phyloP scores from a whole-genome alignment of 306 rosid genomes.

The Argentina anserina region DNA sequence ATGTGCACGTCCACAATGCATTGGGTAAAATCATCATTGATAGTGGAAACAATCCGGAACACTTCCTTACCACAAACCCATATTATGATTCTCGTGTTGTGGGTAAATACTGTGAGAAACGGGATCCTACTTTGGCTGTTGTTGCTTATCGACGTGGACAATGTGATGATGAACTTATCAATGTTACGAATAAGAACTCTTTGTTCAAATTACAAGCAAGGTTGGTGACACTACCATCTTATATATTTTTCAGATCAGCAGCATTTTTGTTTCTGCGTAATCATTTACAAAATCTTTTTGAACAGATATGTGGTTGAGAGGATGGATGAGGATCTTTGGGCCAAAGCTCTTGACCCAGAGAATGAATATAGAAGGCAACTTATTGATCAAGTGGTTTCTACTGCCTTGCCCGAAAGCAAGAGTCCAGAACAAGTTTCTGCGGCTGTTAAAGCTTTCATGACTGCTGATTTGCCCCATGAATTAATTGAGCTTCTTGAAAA shows the following conservation, averaged over 20 bases:
- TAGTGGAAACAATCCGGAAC: slow-evolving; percentile 98
- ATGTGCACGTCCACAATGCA: slow-evolving; percentile 96
- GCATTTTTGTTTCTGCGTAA: slow-evolving; percentile 8
- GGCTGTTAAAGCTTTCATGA: slow-evolving; percentile 98
- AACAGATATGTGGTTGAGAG: slow-evolving; percentile 97
- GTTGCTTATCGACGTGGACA: slow-evolving; percentile 96
- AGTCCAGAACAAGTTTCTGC: slow-evolving; percentile 99
- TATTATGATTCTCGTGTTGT: slow-evolving; percentile 99
- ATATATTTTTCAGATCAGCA: slow-evolving; percentile 4
- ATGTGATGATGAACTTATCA: slow-evolving; percentile 96
- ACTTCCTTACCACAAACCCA: slow-evolving; percentile 98
- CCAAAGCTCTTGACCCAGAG: slow-evolving; percentile 79
- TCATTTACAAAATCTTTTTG: slow-evolving; percentile 23
- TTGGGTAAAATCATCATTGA: slow-evolving; percentile 97
- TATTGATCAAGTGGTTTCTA: slow-evolving; percentile 95
- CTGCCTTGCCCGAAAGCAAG: slow-evolving; percentile 99
- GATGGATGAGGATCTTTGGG: slow-evolving; percentile 98
- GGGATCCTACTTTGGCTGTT: slow-evolving; percentile 97
- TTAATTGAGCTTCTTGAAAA: slow-evolving; percentile 98
- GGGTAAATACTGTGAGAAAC: slow-evolving; percentile 98
- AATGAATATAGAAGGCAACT: slow-evolving; percentile 90
- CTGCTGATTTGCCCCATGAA: slow-evolving; percentile 98
- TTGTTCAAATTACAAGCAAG: slow-evolving; percentile 98
- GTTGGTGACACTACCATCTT: slow-evolving; percentile 43
- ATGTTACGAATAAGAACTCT: slow-evolving; percentile 91